Percentiles rank a stretch among this genome's conserved stretches.
phyloP scores from a whole-genome alignment of 257 asterid genomes.

The Capsicum rhomboideum region DNA sequence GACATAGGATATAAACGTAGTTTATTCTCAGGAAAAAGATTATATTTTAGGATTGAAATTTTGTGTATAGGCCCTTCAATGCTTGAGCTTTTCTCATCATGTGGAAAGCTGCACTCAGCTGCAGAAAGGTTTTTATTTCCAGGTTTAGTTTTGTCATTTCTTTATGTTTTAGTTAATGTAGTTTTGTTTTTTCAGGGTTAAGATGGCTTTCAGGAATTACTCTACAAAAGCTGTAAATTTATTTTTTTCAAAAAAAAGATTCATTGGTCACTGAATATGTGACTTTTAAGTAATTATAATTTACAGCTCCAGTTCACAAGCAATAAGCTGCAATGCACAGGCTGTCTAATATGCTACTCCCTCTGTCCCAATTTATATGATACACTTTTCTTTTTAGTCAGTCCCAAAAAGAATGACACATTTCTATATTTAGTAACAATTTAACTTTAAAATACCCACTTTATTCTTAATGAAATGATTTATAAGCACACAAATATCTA shows the following conservation, averaged over 20 bases:
- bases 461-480: too few relatives aligned
- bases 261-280: background rate
- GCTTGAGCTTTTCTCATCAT: background rate
- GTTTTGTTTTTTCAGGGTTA: background rate
- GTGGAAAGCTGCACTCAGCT: background rate
- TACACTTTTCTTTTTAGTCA: too few relatives aligned
- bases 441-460: too few relatives aligned
- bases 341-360: too few relatives aligned
- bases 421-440: too few relatives aligned
- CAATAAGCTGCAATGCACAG: too few relatives aligned
- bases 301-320: too few relatives aligned
- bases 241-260: background rate
- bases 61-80: background rate
- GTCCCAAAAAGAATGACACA: too few relatives aligned
- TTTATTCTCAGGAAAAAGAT: background rate
- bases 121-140: background rate
- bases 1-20: background rate
- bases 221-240: background rate
- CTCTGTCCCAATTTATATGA: too few relatives aligned
- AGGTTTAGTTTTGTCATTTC: background rate
- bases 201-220: background rate
- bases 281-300: background rate
- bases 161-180: background rate
- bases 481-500: too few relatives aligned
- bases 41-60: background rate